These are phyloP conservation scores for Veloporphyrellus conicus DNA, from an alignment of 1,284 basidiomycete species.

Conservation along the genomic window DNA sequence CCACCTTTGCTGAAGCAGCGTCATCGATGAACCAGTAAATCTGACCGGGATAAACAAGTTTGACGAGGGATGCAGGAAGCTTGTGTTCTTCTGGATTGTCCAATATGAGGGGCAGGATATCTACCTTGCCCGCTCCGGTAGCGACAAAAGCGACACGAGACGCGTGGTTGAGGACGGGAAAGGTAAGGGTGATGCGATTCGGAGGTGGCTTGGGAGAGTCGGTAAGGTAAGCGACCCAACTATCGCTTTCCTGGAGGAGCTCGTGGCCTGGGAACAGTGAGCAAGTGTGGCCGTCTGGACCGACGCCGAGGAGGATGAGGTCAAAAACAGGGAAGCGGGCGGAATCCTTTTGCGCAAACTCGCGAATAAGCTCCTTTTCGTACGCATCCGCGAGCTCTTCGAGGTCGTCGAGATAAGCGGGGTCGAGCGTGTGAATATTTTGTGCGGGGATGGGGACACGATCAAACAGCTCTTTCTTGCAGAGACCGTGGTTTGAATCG, in stretches of 20 bases:
- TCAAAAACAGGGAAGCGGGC: conserved; percentile 95
- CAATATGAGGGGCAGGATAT: conserved; percentile 69
- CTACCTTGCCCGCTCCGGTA: conserved; percentile 79
- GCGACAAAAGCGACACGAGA: conserved; percentile 84
- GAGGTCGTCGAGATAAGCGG: conserved; percentile 62
- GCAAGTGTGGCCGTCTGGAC: conserved; percentile 94
- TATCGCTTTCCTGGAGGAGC: conserved; percentile 78
- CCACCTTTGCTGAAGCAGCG: conserved; percentile 64
- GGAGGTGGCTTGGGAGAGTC: conserved; percentile 95
- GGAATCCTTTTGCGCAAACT: conserved; percentile 86
- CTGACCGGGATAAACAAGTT: conserved; percentile 75
- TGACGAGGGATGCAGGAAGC: conserved; percentile 81
- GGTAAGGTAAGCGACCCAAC: conserved; percentile 92
- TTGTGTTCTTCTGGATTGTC: conserved; percentile 73
- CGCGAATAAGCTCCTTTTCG: conserved; percentile 86
- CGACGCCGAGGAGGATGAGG: conserved; percentile 89
- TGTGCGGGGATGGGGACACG: conserved; percentile 75
- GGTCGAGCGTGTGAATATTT: conserved; percentile 87
- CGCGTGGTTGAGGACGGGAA: conserved; percentile 91
- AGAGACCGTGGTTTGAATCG: conserved; percentile 88
- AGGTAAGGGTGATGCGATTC: conserved; percentile 85
- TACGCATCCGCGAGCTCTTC: conserved; percentile 91
- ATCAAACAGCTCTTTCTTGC: conserved; percentile 73
- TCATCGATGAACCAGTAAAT: conserved; percentile 92
- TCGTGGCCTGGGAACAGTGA: conserved; percentile 92